Conservation (phyloP, 306 rosid genomes). For the Medicago arabica region DNA sequence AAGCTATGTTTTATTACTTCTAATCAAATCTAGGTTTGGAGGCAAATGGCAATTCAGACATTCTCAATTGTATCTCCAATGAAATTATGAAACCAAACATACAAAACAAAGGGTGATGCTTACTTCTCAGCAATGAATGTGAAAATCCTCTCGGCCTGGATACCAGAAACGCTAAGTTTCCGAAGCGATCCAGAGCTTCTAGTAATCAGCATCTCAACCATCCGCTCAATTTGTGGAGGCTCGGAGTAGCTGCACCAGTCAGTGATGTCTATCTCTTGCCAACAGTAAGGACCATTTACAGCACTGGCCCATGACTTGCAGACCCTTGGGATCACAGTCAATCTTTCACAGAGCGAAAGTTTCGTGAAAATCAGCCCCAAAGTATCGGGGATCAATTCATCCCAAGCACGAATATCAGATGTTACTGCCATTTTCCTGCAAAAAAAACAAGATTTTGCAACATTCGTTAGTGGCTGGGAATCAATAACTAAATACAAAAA, state of each 20-base stretch:
- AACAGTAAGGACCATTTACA: conserved; percentile 79
- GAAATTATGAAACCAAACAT: not conserved
- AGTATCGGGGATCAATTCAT: conserved; percentile 83
- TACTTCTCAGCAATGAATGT: conserved; percentile 87
- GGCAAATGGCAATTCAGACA: not conserved
- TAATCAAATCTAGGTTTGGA: not conserved
- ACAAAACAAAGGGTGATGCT: conserved; percentile 39
- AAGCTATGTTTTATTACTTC: too few species aligned
- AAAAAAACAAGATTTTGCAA: not conserved
- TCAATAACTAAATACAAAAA: not conserved
- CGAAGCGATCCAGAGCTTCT: conserved; percentile 82
- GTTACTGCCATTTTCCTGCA: conserved; percentile 65
- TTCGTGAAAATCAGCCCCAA: conserved; percentile 80
- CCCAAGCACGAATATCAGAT: conserved; percentile 67
- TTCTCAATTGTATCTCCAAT: not conserved
- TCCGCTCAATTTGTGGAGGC: conserved; percentile 61
- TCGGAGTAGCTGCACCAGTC: conserved; percentile 76
- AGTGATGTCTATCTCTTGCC: conserved; percentile 91
- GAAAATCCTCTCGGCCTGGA: conserved; percentile 62
- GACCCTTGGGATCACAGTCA: conserved; percentile 81
- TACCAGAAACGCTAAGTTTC: conserved; percentile 75
- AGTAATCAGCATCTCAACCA: conserved; percentile 71
- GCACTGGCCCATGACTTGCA: conserved; percentile 88
- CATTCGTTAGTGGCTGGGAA: not conserved
- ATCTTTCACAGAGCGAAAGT: conserved; percentile 68